These are phyloP conservation scores for Polysphondylium violaceum DNA, from an alignment of 78 protist genomes.

Conservation along the genomic window DNA sequence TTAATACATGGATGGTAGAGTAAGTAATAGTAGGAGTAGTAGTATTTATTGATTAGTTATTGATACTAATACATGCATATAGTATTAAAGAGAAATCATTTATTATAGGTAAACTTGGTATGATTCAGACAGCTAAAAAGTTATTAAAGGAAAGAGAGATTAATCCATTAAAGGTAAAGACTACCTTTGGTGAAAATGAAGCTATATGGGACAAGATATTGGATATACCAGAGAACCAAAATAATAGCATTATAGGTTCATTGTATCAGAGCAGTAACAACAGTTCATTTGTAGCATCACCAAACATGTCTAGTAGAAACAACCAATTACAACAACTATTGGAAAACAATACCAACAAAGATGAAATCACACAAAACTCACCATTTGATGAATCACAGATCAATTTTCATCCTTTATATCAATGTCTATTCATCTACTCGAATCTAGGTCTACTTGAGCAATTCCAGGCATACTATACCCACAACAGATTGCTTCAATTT, in stretches of 20 bases:
- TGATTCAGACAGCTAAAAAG: constrained; percentile 61
- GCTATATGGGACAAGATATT: constrained; percentile 54
- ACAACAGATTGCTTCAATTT: constrained; percentile 51
- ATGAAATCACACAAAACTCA: constrained; percentile 32
- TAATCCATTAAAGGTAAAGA: constrained; percentile 69
- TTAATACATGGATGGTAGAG: constrained; percentile 78
- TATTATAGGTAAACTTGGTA: constrained; percentile 70
- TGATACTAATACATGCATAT: too few relatives aligned
- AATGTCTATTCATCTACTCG: constrained; percentile 56
- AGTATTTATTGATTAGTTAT: too few relatives aligned
- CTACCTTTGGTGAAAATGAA: constrained; percentile 73
- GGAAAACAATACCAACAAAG: constrained; percentile 13
- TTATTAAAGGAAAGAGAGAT: constrained; percentile 59
- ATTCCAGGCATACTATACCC: constrained; percentile 66
- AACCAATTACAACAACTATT: background rate
- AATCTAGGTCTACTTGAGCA: constrained; percentile 47
- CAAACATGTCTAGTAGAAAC: background rate
- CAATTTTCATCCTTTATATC: constrained; percentile 72
- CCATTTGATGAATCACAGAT: constrained; percentile 67
- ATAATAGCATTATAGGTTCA: constrained; percentile 36
- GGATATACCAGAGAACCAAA: constrained; percentile 18
- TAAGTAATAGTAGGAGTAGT: too few relatives aligned
- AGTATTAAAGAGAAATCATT: constrained; percentile 67
- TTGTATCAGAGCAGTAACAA: background rate
- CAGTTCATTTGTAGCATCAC: background rate